phyloP scores from a whole-genome alignment of 2,329 filamentous ascomycete genomes.

The Ilyonectria sp. region DNA sequence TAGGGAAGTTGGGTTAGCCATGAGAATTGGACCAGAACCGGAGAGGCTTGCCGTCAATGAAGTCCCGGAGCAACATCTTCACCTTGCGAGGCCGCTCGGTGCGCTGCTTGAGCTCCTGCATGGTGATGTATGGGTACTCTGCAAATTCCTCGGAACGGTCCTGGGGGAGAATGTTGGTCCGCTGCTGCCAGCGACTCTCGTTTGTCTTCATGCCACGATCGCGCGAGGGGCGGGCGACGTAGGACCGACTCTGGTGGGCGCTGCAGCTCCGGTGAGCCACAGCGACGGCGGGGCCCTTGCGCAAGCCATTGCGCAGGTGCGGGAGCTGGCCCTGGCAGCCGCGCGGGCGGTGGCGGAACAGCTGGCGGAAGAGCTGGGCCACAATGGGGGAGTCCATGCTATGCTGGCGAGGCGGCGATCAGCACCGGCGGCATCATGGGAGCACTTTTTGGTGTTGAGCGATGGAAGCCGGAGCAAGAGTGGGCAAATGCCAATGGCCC shows the following conservation, averaged over 20 bases:
- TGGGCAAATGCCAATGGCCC: slow-evolving; percentile 22
- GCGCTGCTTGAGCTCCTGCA: slow-evolving; percentile 80
- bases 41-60: slow-evolving; percentile 83
- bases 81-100: slow-evolving; percentile 86
- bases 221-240: slow-evolving; percentile 50
- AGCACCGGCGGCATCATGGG: slow-evolving; percentile 23
- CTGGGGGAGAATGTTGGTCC: slow-evolving; percentile 79
- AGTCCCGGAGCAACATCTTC: slow-evolving; percentile 98
- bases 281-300: slow-evolving; percentile 18
- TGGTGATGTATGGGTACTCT: slow-evolving; percentile 86
- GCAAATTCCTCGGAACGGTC: slow-evolving; percentile 87
- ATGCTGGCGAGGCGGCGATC: slow-evolving; percentile 23
- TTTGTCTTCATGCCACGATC: slow-evolving; percentile 63
- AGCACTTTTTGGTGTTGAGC: slow-evolving; percentile 28
- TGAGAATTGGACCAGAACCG: slow-evolving; percentile 20
- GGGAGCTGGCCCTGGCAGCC: slow-evolving; percentile 52
- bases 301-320: slow-evolving; percentile 44
- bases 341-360: slow-evolving; percentile 77
- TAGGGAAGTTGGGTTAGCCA: slow-evolving; percentile 33
- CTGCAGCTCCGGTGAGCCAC: slow-evolving; percentile 18
- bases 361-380: slow-evolving; percentile 84
- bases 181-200: slow-evolving; percentile 89
- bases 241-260: slow-evolving; percentile 45
- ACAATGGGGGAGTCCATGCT: slow-evolving; percentile 87
- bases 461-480: slow-evolving; percentile 1